Evolutionary conservation across 179 eudicot species (phyloP).

Genomic region (Beta corolliflora): DNA sequence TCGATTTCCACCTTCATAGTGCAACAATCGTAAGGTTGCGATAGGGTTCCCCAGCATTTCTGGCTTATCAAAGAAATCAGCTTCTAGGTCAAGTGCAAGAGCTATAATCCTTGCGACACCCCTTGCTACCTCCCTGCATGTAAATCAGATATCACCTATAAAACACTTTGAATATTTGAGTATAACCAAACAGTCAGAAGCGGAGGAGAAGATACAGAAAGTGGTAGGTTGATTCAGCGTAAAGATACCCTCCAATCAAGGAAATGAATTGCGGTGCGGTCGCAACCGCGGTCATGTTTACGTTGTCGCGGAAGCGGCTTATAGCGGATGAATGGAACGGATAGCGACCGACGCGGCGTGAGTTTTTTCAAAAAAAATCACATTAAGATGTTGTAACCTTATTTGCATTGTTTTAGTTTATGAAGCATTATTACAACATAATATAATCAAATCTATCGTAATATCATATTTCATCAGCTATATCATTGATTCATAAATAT

Average conservation of each 20-base stretch:
- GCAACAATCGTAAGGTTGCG: slow-evolving; percentile 70
- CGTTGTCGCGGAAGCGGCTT: too few species aligned
- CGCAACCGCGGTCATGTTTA: too few species aligned
- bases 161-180: not conserved
- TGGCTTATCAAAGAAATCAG: slow-evolving; percentile 60
- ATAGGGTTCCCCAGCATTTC: slow-evolving; percentile 75
- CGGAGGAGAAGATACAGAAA: not conserved
- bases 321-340: too few species aligned
- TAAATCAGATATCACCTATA: not conserved
- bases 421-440: too few species aligned
- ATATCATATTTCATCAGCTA: too few species aligned
- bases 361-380: too few species aligned
- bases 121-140: slow-evolving; percentile 62
- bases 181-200: not conserved
- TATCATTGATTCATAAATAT: too few species aligned
- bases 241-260: not conserved
- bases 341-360: too few species aligned
- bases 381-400: too few species aligned
- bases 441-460: too few species aligned
- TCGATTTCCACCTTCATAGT: slow-evolving; percentile 63
- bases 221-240: not conserved
- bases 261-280: too few species aligned
- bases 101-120: slow-evolving; percentile 69
- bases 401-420: too few species aligned
- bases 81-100: slow-evolving; percentile 73